A percentile compares a stretch with the other conserved stretches of the same genome.
These are phyloP conservation scores for Penicillium glabrum DNA, from an alignment of 2,329 filamentous ascomycete species.

Conservation along the genomic window DNA sequence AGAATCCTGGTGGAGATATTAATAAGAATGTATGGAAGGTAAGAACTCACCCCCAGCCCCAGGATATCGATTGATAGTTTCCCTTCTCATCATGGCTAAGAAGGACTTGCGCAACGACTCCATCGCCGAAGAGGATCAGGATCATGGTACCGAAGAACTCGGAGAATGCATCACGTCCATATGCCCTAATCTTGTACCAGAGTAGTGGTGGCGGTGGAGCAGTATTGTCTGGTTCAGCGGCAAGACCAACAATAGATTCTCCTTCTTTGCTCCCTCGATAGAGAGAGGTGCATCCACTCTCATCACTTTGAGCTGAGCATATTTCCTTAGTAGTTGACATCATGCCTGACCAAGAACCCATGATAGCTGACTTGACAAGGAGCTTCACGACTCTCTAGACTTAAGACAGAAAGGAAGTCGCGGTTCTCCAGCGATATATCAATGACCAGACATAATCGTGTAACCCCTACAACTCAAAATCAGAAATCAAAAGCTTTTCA, in stretches of 20 bases:
- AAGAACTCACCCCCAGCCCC: conserved; percentile 48
- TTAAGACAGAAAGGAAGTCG: not conserved
- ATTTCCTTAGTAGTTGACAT: conserved; percentile 18
- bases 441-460: conserved; percentile 12
- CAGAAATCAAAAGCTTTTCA: not conserved
- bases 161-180: conserved; percentile 60
- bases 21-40: not conserved
- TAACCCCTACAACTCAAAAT: conserved; percentile 12
- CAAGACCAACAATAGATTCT: conserved; percentile 15
- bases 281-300: conserved; percentile 19
- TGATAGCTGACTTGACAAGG: not conserved
- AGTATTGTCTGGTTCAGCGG: conserved; percentile 5
- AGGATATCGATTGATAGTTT: conserved; percentile 54
- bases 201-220: conserved; percentile 27
- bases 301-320: conserved; percentile 9
- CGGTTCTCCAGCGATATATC: conserved; percentile 14
- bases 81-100: conserved; percentile 52
- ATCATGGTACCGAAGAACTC: conserved; percentile 70
- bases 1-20: not conserved
- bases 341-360: conserved; percentile 10
- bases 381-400: not conserved
- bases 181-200: conserved; percentile 57
- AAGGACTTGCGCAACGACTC: conserved; percentile 68
- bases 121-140: conserved; percentile 68
- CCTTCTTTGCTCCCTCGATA: conserved; percentile 18